Percentiles rank a stretch among this genome's conserved stretches.
Evolutionary conservation across 768 basidiomycete species (phyloP).

Genomic region (Tricholoma matsutake): DNA sequence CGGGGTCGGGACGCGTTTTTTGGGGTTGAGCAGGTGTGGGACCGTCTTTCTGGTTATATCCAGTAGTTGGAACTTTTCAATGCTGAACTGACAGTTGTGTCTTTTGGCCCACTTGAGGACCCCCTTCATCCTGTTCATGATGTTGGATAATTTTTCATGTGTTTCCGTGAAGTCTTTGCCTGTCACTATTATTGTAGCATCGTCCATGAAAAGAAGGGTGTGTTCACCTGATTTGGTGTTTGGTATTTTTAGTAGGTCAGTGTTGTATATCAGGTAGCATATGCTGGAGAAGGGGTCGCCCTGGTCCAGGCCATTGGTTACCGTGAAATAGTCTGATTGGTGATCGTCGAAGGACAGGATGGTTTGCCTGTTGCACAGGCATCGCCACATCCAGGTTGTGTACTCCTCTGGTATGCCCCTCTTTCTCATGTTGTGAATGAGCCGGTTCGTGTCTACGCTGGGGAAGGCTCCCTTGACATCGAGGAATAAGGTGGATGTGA

Average conservation of each 20-base stretch:
- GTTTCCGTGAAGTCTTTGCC: background rate
- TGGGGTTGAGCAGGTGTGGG: slow-evolving; percentile 1
- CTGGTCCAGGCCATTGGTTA: slow-evolving; percentile 19
- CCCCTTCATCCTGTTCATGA: too few relatives aligned
- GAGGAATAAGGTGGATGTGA: too few relatives aligned
- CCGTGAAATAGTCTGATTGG: background rate
- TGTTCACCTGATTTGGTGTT: slow-evolving; percentile 9
- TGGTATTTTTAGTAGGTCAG: too few relatives aligned
- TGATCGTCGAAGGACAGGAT: background rate
- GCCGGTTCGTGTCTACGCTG: background rate
- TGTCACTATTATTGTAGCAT: background rate
- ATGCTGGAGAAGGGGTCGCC: slow-evolving; percentile 13
- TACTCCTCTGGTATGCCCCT: background rate
- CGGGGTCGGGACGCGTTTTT: background rate
- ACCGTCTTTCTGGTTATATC: background rate
- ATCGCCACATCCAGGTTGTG: background rate
- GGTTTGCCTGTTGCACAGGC: background rate
- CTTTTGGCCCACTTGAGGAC: too few relatives aligned
- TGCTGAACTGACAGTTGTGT: too few relatives aligned
- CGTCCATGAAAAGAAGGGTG: background rate
- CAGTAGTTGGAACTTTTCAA: too few relatives aligned
- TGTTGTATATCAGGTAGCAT: too few relatives aligned
- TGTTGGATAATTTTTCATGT: too few relatives aligned
- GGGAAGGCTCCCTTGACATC: background rate
- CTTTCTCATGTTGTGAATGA: too few relatives aligned